Percentiles rank a stretch among this genome's conserved stretches.
phyloP scores from a whole-genome alignment of 139 green algal genomes.

The Picochlorum sp. region DNA sequence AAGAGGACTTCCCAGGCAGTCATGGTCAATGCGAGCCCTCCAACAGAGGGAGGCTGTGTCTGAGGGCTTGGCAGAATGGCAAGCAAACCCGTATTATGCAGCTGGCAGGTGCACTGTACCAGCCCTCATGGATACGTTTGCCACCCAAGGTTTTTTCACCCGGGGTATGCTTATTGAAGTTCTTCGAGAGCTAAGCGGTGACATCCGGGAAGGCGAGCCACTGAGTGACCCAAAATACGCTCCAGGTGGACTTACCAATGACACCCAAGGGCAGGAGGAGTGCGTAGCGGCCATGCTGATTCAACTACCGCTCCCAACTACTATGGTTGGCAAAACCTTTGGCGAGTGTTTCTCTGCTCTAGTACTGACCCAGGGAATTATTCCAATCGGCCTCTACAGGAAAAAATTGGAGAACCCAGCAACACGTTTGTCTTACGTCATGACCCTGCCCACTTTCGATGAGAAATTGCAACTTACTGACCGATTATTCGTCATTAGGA shows the following conservation, averaged over 20 bases:
- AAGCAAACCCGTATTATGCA: constrained; percentile 70
- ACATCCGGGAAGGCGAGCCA: constrained; percentile 5
- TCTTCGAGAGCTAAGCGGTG: constrained; percentile 52
- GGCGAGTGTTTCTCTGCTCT: constrained; percentile 42
- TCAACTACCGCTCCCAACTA: constrained; percentile 24
- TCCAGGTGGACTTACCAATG: background rate
- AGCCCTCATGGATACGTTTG: constrained; percentile 63
- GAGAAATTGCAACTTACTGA: constrained; percentile 34
- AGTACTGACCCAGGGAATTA: constrained; percentile 11
- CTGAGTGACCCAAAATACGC: background rate
- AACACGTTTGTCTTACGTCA: constrained; percentile 53
- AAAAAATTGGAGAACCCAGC: constrained; percentile 53
- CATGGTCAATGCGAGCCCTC: constrained; percentile 38
- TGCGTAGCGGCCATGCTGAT: constrained; percentile 41
- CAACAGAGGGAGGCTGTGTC: constrained; percentile 39
- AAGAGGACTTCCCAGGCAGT: constrained; percentile 27
- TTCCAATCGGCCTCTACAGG: constrained; percentile 55
- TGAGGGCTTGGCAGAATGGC: constrained; percentile 61
- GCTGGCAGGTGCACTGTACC: constrained; percentile 68
- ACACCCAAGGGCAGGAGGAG: background rate
- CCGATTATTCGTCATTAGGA: constrained; percentile 55
- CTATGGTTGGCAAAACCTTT: constrained; percentile 43
- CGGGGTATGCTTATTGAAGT: constrained; percentile 51
- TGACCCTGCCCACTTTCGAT: constrained; percentile 34
- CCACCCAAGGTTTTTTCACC: constrained; percentile 56